These are phyloP conservation scores for Nicotiana obtusifolia DNA, from an alignment of 257 asterid species.

Conservation along the genomic window DNA sequence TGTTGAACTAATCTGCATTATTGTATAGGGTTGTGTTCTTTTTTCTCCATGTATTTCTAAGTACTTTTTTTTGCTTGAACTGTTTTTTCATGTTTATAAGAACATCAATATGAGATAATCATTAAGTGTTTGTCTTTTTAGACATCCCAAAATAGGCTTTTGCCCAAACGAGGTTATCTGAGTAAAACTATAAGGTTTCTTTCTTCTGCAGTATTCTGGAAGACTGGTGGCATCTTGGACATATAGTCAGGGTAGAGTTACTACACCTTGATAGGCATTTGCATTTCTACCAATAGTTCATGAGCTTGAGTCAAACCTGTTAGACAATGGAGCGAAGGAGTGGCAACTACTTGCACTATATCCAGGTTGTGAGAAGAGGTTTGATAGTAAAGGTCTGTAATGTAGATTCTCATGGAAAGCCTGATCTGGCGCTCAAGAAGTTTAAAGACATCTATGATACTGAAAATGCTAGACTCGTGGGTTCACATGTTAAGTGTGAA, in stretches of 20 bases:
- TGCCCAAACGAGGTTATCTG: not conserved
- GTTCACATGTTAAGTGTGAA: slow-evolving; percentile 25
- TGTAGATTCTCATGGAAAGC: slow-evolving; percentile 33
- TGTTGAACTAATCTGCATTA: not conserved
- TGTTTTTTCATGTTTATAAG: not conserved
- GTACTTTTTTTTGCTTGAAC: not conserved
- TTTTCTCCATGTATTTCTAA: not conserved
- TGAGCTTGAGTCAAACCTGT: slow-evolving; percentile 5
- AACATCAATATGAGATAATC: not conserved
- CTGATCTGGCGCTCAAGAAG: slow-evolving; percentile 31
- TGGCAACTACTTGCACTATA: slow-evolving; percentile 39
- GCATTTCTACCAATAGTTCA: not conserved
- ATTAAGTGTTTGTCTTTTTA: not conserved
- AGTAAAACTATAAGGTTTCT: not conserved
- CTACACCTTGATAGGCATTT: not conserved
- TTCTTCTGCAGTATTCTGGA: not conserved
- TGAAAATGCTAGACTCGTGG: slow-evolving; percentile 29
- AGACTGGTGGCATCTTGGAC: not conserved
- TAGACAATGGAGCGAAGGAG: slow-evolving; percentile 44
- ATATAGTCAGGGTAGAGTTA: not conserved
- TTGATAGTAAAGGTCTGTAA: slow-evolving; percentile 34
- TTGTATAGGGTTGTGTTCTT: not conserved
- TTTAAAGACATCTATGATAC: slow-evolving; percentile 38
- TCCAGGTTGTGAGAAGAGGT: slow-evolving; percentile 42
- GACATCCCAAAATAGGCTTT: slow-evolving; percentile 1